Conservation (phyloP, 176 grass and related monocot species). For the Aegilops speltoides region DNA sequence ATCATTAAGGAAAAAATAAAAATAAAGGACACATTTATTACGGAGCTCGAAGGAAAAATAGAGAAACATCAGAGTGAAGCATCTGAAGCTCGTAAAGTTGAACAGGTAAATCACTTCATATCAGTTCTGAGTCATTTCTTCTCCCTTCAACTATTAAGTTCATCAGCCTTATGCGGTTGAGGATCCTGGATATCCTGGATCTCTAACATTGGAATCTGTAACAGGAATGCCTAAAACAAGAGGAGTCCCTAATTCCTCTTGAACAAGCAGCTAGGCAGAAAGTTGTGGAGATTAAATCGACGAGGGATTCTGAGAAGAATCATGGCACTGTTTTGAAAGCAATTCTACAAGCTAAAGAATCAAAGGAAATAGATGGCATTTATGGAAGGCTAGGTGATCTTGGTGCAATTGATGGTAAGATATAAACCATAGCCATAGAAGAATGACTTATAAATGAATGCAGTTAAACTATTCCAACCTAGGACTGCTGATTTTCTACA, state of each 20-base stretch:
- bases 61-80: constrained; percentile 59
- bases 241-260: constrained; percentile 69
- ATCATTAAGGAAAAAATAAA: constrained; percentile 64
- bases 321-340: constrained; percentile 74
- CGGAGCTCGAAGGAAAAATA: constrained; percentile 60
- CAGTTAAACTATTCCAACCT: background rate
- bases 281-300: constrained; percentile 70
- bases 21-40: constrained; percentile 46
- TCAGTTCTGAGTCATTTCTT: constrained; percentile 15
- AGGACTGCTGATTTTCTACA: background rate
- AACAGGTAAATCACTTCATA: constrained; percentile 55
- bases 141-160: background rate
- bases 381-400: constrained; percentile 92
- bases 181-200: background rate
- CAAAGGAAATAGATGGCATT: constrained; percentile 93
- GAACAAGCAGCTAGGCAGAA: constrained; percentile 88
- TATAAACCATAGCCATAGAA: constrained; percentile 12
- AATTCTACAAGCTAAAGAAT: constrained; percentile 91
- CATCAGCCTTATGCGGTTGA: background rate
- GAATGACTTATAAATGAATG: background rate
- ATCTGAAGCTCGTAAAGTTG: constrained; percentile 62
- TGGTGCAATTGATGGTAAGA: constrained; percentile 87
- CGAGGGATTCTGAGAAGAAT: constrained; percentile 77
- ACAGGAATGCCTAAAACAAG: constrained; percentile 75
- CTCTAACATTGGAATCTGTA: constrained; percentile 13